Base-by-base conservation (phyloP, 768 basidiomycete species). In the Amanita brunnescens region DNA sequence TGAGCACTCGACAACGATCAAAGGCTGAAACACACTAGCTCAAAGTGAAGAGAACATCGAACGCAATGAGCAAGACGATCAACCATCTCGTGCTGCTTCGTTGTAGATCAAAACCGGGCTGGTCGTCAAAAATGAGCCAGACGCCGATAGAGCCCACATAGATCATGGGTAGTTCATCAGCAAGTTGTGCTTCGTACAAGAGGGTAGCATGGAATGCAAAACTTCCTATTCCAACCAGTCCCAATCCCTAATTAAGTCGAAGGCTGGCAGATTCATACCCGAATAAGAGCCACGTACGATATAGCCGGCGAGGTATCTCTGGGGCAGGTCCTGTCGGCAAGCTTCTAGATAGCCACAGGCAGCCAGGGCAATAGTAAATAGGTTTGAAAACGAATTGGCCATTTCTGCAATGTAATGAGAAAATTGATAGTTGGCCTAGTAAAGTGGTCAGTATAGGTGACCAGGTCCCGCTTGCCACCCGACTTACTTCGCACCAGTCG, bases 101-200 rank as follows among this genome's bases (percentile, higher is more conserved):
- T 39, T 60, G 54, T 29, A 77, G 46, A 34, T 59, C 63, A 54
- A 76, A 83, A 2, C 82, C 81, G 3, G 72, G 76, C 47, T 64
- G 58, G 26, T 71, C 71, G 58, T 87, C 83, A 60, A 83, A 79
- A 14, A 83, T 63, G 30, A 86, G 64, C 62, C 76, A 83, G 16
- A 79, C 63, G 56, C 77, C 73, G 65, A 81, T 79, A 35, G 78
- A 78, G 5, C 77, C 76, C 49, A 83, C 78, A 60, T 83, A 87
- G 50, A 88, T 77, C 87, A 91, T 90, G 1, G 87, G 87, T 7
- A 91, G 69, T 61, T 91, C 88, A 58, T 91, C 88, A 32, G 85
- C 82, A 48, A 87, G 76, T 59, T 91, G 88, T 8, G 87, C 86
- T 56, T 81, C 75, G 63, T 80, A 91, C 34, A 78, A 70, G 26